A percentile compares a stretch with the other conserved stretches of the same genome.
Conservation (phyloP, 2,329 filamentous ascomycete genomes). For the Sphaerulina populicola region DNA sequence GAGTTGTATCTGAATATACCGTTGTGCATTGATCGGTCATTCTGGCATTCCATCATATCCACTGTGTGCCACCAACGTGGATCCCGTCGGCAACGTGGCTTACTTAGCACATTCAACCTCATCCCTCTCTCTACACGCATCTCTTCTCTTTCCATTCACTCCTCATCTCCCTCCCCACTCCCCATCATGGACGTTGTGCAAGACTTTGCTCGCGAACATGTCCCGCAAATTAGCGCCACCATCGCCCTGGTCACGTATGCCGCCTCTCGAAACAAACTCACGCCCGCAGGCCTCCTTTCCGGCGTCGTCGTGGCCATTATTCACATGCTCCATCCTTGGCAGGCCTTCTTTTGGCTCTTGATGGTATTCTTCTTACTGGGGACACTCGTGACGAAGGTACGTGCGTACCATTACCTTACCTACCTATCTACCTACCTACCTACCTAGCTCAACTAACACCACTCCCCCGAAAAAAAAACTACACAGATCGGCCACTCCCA, state of each 20-base stretch:
- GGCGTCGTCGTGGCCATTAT: slow-evolving; percentile 66
- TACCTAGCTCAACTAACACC: no score
- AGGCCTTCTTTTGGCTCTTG: slow-evolving; percentile 77
- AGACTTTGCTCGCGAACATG: slow-evolving; percentile 21
- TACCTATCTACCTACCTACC: no score
- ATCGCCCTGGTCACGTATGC: slow-evolving; percentile 40
- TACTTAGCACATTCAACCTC: no score
- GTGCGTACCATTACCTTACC: no score
- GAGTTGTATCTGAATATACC: no score
- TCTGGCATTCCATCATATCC: no score
- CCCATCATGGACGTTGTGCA: slow-evolving; percentile 21
- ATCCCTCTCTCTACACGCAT: background rate
- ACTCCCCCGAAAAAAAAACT: no score
- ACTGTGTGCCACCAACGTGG: no score
- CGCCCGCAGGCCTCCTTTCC: slow-evolving; percentile 61
- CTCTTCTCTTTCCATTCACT: background rate
- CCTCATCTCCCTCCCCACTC: background rate
- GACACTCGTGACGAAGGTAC: slow-evolving; percentile 72
- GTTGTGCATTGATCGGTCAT: no score
- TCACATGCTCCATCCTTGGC: slow-evolving; percentile 90
- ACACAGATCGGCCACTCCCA: slow-evolving; percentile 71
- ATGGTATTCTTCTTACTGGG: slow-evolving; percentile 80
- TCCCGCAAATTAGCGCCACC: slow-evolving; percentile 27
- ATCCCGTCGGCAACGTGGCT: no score
- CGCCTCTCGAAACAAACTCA: slow-evolving; percentile 52